Conservation (phyloP, 208 protist genomes). For the Zelonia costaricensis region DNA sequence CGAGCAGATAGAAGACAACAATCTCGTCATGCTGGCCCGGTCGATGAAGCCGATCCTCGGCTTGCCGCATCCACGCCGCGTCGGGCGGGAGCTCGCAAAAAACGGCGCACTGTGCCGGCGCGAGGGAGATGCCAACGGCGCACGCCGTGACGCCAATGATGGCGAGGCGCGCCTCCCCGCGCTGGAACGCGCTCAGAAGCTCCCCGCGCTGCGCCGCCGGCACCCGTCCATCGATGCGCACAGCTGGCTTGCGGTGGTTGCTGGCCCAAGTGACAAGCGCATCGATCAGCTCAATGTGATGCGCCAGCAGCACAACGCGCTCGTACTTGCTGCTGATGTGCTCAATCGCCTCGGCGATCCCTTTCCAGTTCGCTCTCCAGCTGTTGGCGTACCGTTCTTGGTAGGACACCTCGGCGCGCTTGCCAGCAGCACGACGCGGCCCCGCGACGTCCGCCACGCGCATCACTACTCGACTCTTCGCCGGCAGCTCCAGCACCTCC, state of each 20-base stretch:
- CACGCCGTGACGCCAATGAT: conserved; percentile 82
- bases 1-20: conserved; percentile 67
- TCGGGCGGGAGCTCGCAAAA: conserved; percentile 87
- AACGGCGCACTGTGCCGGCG: conserved; percentile 64
- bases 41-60: conserved; percentile 85
- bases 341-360: conserved; percentile 65
- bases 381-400: conserved; percentile 55
- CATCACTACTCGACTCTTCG: conserved; percentile 66
- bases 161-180: conserved; percentile 40
- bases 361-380: conserved; percentile 57
- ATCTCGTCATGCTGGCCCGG: conserved; percentile 57
- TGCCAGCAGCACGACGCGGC: background rate
- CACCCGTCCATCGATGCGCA: conserved; percentile 71
- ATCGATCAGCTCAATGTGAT: conserved; percentile 74
- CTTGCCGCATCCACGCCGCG: conserved; percentile 74
- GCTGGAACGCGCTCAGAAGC: conserved; percentile 46
- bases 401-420: conserved; percentile 24
- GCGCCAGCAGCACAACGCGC: conserved; percentile 74
- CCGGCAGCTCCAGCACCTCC: conserved; percentile 76
- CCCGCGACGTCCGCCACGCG: conserved; percentile 33
- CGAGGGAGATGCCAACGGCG: conserved; percentile 74
- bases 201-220: conserved; percentile 30
- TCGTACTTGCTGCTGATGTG: conserved; percentile 54
- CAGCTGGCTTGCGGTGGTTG: conserved; percentile 23
- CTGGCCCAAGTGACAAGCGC: conserved; percentile 31